Percentiles rank a stretch among this genome's conserved stretches.
These are phyloP conservation scores for Podospora pseudocomata DNA, from an alignment of 495 filamentous ascomycete genomes.

Conservation along the genomic window DNA sequence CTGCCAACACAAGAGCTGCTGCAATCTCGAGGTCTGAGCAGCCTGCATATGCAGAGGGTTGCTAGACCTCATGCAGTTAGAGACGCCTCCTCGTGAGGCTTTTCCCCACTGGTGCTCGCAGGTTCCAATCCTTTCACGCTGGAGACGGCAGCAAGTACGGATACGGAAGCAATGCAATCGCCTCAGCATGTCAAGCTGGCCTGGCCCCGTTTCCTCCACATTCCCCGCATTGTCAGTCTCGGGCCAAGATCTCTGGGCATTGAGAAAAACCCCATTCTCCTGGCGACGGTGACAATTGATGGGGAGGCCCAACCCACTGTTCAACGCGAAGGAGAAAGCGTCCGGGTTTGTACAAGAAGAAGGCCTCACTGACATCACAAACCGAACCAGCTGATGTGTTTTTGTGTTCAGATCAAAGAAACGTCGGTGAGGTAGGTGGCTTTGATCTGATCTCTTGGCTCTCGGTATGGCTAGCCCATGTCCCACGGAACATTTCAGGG, in stretches of 20 bases:
- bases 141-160: neutral
- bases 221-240: neutral
- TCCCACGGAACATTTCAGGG: neutral
- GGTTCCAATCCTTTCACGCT: neutral
- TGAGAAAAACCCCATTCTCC: neutral
- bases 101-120: neutral
- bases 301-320: neutral
- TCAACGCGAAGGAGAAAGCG: neutral
- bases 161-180: neutral
- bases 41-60: neutral
- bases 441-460: neutral
- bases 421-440: neutral
- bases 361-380: neutral
- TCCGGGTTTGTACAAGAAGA: neutral
- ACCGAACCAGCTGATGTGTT: neutral
- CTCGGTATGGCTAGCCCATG: neutral
- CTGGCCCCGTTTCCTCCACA: neutral
- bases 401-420: neutral
- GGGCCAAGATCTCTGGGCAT: constrained; percentile 4
- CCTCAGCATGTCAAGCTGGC: neutral
- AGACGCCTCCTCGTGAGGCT: no score
- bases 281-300: neutral
- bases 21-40: neutral
- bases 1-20: neutral
- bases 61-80: neutral